Percentiles rank a stretch among this genome's conserved stretches.
phyloP scores from a whole-genome alignment of 225 moss, liverwort and hornwort species.

The Polytrichum commune region DNA sequence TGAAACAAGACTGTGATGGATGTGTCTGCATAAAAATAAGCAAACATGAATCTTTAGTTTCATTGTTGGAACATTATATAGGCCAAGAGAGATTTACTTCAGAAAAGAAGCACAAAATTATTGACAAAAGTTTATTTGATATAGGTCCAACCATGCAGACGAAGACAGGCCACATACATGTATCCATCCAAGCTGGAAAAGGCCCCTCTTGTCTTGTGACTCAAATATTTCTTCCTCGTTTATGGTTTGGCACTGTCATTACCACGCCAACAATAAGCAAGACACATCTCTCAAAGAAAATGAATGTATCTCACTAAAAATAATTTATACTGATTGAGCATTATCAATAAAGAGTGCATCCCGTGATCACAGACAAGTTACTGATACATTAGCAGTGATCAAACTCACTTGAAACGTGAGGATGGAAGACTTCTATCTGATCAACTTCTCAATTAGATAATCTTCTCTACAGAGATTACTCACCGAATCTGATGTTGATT shows the following conservation, averaged over 20 bases:
- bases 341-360: no score
- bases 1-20: slow-evolving; percentile 96
- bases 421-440: no score
- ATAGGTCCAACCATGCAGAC: slow-evolving; percentile 13
- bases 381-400: no score
- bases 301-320: no score
- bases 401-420: no score
- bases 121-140: no score
- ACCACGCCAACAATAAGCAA: slow-evolving; percentile 7
- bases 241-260: slow-evolving; percentile 78
- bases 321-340: no score
- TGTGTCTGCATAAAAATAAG: slow-evolving; percentile 75
- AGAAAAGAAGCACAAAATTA: no score
- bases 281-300: neutral
- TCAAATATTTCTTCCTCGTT: slow-evolving; percentile 99
- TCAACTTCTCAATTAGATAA: no score
- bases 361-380: no score
- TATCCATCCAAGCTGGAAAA: slow-evolving; percentile 99
- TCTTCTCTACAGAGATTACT: slow-evolving; percentile 19
- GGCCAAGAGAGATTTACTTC: no score
- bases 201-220: slow-evolving; percentile 86
- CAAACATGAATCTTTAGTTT: neutral
- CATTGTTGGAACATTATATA: no score
- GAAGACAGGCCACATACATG: slow-evolving; percentile 58
- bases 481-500: slow-evolving; percentile 98